Percentiles rank a stretch among this genome's conserved stretches.
Evolutionary conservation across 306 rosid species (phyloP).

Genomic region (Ziziphus jujuba): DNA sequence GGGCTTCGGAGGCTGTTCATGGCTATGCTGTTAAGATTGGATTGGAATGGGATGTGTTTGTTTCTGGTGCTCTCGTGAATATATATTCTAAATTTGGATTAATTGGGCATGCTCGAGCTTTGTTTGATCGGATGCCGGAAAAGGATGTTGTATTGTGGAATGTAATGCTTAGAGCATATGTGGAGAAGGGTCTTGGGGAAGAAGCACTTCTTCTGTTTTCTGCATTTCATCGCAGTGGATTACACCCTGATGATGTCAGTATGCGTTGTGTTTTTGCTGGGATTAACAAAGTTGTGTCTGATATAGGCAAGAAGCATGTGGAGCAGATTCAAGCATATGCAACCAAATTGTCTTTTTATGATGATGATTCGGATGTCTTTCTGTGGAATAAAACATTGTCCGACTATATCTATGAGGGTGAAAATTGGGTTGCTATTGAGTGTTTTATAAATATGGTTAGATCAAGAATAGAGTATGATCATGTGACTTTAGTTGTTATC

Average conservation of each 20-base stretch:
- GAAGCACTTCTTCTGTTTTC: conserved; percentile 55
- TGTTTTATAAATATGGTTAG: conserved; percentile 51
- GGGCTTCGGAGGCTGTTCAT: conserved; percentile 63
- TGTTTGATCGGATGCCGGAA: conserved; percentile 67
- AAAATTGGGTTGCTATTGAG: conserved; percentile 49
- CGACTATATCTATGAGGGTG: conserved; percentile 45
- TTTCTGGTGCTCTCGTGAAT: conserved; percentile 71
- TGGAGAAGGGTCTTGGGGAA: conserved; percentile 42
- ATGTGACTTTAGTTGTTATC: conserved; percentile 48
- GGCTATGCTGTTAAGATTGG: conserved; percentile 71
- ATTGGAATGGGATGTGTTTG: conserved; percentile 59
- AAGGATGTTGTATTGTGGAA: conserved; percentile 78
- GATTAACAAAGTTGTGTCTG: conserved; percentile 33
- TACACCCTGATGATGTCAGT: conserved; percentile 48
- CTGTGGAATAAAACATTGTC: conserved; percentile 65
- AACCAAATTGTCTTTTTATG: conserved; percentile 36
- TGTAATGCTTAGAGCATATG: conserved; percentile 72
- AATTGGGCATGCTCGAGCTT: conserved; percentile 54
- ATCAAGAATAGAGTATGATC: conserved; percentile 44
- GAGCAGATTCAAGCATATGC: conserved; percentile 71
- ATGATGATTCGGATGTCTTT: conserved; percentile 40
- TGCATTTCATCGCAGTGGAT: conserved; percentile 56
- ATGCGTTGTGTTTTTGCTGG: conserved; percentile 50
- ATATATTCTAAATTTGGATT: conserved; percentile 52
- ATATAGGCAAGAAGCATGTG: conserved; percentile 26